Evolutionary conservation across 441 rosid genomes (phyloP).

Genomic region (Syzygium malaccense): DNA sequence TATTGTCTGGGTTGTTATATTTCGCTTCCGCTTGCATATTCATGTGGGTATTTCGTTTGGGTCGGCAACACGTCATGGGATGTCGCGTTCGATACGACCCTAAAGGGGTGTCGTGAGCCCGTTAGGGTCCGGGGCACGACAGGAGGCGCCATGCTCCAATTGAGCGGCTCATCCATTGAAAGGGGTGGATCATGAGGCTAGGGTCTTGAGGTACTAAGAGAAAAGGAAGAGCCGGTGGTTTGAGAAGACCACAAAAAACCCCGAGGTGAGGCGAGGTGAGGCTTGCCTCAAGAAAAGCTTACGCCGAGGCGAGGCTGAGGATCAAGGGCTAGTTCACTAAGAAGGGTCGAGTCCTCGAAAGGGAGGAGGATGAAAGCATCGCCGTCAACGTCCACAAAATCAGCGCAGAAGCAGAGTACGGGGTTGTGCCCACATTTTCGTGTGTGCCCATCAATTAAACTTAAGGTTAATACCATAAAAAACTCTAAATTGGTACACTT

Average conservation of each 20-base stretch:
- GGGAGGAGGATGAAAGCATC: neutral
- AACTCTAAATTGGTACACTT: too few species aligned
- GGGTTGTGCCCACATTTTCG: too few species aligned
- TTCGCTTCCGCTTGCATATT: too few species aligned
- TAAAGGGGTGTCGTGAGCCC: too few species aligned
- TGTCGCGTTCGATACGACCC: too few species aligned
- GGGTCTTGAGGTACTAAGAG: neutral
- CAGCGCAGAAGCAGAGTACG: neutral
- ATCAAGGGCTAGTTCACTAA: neutral
- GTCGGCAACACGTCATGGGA: too few species aligned
- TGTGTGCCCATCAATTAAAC: neutral
- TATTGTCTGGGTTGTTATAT: too few species aligned
- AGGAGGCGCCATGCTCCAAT: constrained; percentile 26
- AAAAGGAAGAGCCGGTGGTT: neutral
- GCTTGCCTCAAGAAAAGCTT: too few species aligned
- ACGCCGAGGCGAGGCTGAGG: neutral
- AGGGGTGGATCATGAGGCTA: neutral
- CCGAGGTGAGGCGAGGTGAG: too few species aligned
- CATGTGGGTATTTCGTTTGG: too few species aligned
- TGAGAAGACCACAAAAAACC: neutral
- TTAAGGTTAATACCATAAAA: too few species aligned
- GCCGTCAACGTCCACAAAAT: neutral
- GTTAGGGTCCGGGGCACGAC: too few species aligned
- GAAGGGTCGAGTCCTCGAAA: neutral
- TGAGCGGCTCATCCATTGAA: neutral